phyloP scores from a whole-genome alignment of 306 rosid species.

The Quercus mongolica region DNA sequence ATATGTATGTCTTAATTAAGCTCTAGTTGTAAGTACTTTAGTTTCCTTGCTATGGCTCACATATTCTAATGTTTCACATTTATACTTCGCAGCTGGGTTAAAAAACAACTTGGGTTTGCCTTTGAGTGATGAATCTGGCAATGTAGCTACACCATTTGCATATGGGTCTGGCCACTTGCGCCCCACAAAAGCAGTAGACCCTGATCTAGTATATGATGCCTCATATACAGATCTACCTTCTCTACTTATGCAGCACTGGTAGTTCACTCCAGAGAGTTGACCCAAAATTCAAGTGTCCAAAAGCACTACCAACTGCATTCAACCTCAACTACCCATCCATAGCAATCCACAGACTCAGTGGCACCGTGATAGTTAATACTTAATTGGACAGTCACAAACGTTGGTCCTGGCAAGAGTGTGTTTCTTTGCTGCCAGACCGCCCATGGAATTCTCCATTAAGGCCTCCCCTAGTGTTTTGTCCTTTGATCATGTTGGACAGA shows the following conservation, averaged over 20 bases:
- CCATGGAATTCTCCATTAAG: slow-evolving; percentile 45
- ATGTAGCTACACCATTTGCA: slow-evolving; percentile 61
- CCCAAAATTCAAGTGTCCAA: slow-evolving; percentile 45
- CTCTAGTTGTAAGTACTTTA: not conserved
- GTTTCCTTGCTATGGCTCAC: not conserved
- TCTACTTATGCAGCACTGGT: slow-evolving; percentile 45
- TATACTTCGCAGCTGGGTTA: slow-evolving; percentile 40
- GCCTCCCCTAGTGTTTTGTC: slow-evolving; percentile 56
- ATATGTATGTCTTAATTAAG: too few species aligned
- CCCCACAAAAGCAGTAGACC: slow-evolving; percentile 64
- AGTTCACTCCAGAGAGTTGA: slow-evolving; percentile 24
- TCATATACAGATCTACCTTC: slow-evolving; percentile 65
- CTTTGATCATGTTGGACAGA: slow-evolving; percentile 58
- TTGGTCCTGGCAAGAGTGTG: slow-evolving; percentile 43
- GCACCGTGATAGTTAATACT: slow-evolving; percentile 22
- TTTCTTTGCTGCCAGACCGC: slow-evolving; percentile 49
- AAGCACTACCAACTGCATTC: slow-evolving; percentile 20
- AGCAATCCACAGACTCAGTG: slow-evolving; percentile 51
- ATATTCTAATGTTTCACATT: not conserved
- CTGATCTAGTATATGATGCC: slow-evolving; percentile 82
- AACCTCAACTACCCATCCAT: slow-evolving; percentile 86
- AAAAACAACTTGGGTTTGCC: slow-evolving; percentile 58
- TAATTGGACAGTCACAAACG: slow-evolving; percentile 74
- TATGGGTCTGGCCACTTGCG: slow-evolving; percentile 77
- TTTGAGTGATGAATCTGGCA: slow-evolving; percentile 54